Conservation (phyloP, 139 green algal species). For the Eudorina sp. region DNA sequence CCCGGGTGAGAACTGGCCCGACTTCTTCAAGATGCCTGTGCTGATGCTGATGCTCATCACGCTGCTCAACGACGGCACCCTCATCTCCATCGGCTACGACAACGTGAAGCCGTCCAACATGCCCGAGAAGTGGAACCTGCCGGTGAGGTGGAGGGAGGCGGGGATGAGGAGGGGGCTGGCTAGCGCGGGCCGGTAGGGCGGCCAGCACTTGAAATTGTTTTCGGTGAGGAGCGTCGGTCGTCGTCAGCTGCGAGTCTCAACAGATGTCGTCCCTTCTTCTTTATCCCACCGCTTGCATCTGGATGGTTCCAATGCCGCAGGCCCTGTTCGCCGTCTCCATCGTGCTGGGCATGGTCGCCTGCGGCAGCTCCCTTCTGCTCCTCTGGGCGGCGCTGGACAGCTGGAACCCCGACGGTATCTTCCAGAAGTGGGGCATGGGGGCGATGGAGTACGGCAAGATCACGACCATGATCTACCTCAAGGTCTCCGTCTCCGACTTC, state of each 20-base stretch:
- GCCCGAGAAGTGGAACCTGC: conserved; percentile 87
- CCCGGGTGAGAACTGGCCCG: conserved; percentile 49
- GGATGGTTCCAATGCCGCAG: too few species aligned
- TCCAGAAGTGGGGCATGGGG: conserved; percentile 61
- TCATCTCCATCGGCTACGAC: conserved; percentile 93
- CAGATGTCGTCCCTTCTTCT: too few species aligned
- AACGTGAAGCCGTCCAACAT: conserved; percentile 76
- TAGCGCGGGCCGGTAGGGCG: too few species aligned
- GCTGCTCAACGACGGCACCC: conserved; percentile 91
- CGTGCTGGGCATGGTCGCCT: conserved; percentile 80
- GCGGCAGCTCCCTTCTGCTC: conserved; percentile 84
- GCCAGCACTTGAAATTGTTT: too few species aligned
- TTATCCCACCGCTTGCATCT: neutral
- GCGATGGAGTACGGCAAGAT: conserved; percentile 74
- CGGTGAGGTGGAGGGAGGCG: neutral
- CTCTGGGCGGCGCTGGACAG: conserved; percentile 80
- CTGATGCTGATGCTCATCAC: conserved; percentile 93
- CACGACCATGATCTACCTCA: conserved; percentile 88
- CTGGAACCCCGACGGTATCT: conserved; percentile 53
- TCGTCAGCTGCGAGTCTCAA: too few species aligned
- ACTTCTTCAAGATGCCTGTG: conserved; percentile 87
- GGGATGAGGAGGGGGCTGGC: neutral
- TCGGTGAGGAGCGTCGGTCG: too few species aligned
- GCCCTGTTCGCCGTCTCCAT: conserved; percentile 80
- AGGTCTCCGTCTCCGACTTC: conserved; percentile 90